Evolutionary conservation across 331 rosid species (phyloP), one percentile per base, ranked within the genome.

Genomic region (Dryas integrifolia): DNA sequence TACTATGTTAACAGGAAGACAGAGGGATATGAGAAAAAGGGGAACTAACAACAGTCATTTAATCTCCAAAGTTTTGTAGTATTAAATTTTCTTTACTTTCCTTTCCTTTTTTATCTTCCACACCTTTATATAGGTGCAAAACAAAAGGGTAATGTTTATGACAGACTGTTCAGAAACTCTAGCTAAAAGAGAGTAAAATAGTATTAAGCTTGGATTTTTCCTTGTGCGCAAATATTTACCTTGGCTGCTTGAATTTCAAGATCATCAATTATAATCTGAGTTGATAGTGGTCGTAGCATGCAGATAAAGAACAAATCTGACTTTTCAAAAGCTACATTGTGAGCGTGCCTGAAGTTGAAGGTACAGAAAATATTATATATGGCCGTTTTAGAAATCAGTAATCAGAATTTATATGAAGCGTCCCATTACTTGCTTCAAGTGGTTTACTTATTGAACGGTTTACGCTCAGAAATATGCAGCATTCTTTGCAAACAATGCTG

Each of bases 271-370:
- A 66, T 53, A 76, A 94, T 89, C 62, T 81, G 77, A 48, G 89
- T 76, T 46, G 98, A 91, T 24, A 89, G 70, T 15, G 98, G 96
- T 83, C 76, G 86, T 16, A 94, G 82, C 96, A 94, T 88, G 89
- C 98, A 94, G 76, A 91, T 88, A 81, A 94, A 94, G 89, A 91
- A 88, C 82, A 94, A 80, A 85, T 94, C 98, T 41, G 98, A 94
- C 85, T 94, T 94, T 78, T 89, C 91, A 5, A 91, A 94, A 6
- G 97, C 92, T 75, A 89, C 86, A 41, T 91, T 88, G 77, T 94
- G 97, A 18, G 86, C 97, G 76, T 94, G 98, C 89, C 97, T 93
- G 80, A 44, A 77, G 60, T 64, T 73, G 49, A 50, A 50, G 46
- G 52, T 13, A 61, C 49, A 55, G 57, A 21, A 77, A 53, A 10